phyloP scores from a whole-genome alignment of 2,329 filamentous ascomycete genomes.

The Setomelanomma holmii region DNA sequence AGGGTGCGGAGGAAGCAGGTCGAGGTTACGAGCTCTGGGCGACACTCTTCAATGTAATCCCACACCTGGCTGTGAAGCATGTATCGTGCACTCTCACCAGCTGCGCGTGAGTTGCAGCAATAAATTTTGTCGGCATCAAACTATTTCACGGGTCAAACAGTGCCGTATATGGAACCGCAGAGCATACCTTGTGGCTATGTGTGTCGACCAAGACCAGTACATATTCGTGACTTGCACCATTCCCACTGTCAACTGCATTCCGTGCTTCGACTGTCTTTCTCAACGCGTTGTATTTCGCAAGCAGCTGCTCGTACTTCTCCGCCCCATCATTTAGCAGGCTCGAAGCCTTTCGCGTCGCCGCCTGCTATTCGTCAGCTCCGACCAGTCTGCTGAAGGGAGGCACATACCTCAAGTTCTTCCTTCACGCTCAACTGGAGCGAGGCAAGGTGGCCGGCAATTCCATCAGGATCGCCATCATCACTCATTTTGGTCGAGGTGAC shows the following conservation, averaged over 20 bases:
- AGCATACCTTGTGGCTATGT: neutral
- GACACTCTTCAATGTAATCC: too few relatives aligned
- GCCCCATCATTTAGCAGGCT: neutral
- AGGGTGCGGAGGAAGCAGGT: too few relatives aligned
- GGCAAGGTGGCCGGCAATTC: neutral
- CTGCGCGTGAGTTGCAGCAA: too few relatives aligned
- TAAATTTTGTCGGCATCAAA: too few relatives aligned
- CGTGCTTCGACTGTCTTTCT: neutral
- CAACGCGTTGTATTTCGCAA: neutral
- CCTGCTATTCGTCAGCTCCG: neutral
- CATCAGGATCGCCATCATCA: neutral
- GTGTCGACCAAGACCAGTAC: neutral
- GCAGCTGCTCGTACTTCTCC: neutral
- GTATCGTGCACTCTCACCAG: too few relatives aligned
- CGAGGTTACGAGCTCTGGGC: too few relatives aligned
- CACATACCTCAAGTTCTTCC: neutral
- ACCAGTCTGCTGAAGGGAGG: neutral
- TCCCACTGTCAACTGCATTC: too few relatives aligned
- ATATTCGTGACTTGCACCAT: neutral
- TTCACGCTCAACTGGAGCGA: neutral
- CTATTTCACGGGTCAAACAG: too few relatives aligned
- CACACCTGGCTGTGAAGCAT: too few relatives aligned
- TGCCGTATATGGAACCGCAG: too few relatives aligned
- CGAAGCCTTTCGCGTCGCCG: neutral
- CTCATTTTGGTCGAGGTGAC: neutral